Conservation (phyloP, 2,329 filamentous ascomycete genomes). For the Davidsoniella eucalypti region DNA sequence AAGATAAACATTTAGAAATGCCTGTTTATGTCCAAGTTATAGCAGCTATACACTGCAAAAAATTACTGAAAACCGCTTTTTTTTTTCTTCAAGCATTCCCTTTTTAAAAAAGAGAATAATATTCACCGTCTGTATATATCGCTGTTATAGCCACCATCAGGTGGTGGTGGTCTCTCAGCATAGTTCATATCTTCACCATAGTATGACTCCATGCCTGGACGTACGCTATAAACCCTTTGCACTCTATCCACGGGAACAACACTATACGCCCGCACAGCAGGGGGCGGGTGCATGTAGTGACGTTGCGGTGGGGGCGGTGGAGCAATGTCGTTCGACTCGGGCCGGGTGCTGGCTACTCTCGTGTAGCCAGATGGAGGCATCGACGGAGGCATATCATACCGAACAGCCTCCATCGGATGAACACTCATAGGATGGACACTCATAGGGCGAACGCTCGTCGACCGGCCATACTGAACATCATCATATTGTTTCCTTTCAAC, state of each 20-base stretch:
- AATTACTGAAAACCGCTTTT: background rate
- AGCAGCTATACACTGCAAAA: background rate
- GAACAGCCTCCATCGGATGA: slow-evolving; percentile 21
- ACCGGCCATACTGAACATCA: slow-evolving; percentile 30
- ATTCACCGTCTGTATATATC: slow-evolving; percentile 7
- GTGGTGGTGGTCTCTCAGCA: background rate
- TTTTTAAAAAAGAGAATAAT: too few relatives aligned
- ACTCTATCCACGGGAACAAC: slow-evolving; percentile 19
- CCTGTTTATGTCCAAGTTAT: too few relatives aligned
- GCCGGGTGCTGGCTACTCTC: slow-evolving; percentile 27
- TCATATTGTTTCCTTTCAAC: slow-evolving; percentile 30
- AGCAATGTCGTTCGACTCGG: slow-evolving; percentile 17
- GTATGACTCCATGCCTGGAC: slow-evolving; percentile 26
- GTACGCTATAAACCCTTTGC: slow-evolving; percentile 26
- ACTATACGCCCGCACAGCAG: slow-evolving; percentile 20
- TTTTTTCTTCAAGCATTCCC: background rate
- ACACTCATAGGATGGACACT: slow-evolving; percentile 10
- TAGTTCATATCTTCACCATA: slow-evolving; percentile 22
- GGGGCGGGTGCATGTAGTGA: slow-evolving; percentile 18
- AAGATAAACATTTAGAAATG: too few relatives aligned
- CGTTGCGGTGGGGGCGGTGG: slow-evolving; percentile 11
- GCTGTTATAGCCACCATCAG: slow-evolving; percentile 14
- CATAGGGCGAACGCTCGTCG: background rate
- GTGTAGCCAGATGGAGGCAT: slow-evolving; percentile 24
- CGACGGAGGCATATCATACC: slow-evolving; percentile 26